These are phyloP conservation scores for Saccharum hybrid DNA, from an alignment of 202 grass and related monocot genomes.

Conservation along the genomic window DNA sequence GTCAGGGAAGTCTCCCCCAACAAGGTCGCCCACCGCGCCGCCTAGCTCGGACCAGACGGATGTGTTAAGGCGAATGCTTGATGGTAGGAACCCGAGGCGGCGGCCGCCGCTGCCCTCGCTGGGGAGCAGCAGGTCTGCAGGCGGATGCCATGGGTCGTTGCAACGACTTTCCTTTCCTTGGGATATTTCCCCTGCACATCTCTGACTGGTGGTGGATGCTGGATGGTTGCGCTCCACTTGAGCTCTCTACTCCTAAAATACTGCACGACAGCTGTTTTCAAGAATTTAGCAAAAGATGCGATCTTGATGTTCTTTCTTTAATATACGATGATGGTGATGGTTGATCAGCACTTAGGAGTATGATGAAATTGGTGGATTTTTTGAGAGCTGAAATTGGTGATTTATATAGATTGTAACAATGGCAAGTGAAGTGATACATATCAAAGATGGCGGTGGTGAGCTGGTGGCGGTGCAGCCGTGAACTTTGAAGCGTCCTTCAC, in stretches of 20 bases:
- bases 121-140: constrained; percentile 45
- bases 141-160: constrained; percentile 42
- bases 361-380: no score
- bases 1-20: no score
- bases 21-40: constrained; percentile 69
- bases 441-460: no score
- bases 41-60: constrained; percentile 71
- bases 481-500: no score
- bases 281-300: constrained; percentile 11
- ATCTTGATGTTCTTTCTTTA: constrained; percentile 18
- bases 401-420: no score
- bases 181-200: constrained; percentile 21
- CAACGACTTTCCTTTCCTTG: constrained; percentile 5
- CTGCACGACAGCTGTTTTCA: no score
- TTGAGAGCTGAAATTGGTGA: no score
- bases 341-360: no score
- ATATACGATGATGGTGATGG: background rate
- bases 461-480: no score
- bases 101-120: no score
- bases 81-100: constrained; percentile 30
- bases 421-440: no score
- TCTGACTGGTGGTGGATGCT: background rate
- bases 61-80: constrained; percentile 56
- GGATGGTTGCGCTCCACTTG: background rate
- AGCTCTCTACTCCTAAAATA: background rate